Base-by-base conservation (phyloP, 2,329 filamentous ascomycete species). In the Colletotrichum simmondsii region DNA sequence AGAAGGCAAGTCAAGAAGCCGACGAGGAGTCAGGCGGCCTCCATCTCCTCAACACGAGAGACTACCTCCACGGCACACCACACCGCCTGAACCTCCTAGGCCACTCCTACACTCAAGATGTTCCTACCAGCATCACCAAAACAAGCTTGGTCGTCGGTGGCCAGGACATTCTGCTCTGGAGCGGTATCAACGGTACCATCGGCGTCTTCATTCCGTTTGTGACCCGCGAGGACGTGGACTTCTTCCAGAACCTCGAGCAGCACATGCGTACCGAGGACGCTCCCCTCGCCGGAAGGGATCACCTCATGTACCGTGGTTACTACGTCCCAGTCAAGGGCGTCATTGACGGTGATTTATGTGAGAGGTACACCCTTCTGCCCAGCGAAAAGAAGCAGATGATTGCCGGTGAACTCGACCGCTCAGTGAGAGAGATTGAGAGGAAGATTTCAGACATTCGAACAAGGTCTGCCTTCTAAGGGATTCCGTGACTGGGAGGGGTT, bases 321-420 rank as follows among this genome's bases (percentile, higher is more conserved):
- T 99, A 98, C 81, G 95, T 94, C 7, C 97, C 97, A 0, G 95
- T 97, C 54, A 99, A 99, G 87, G 95, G 95, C 10, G 92, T 97
- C 32, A 98, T 99, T 78, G 97, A 99, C 83, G 97, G 97, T 32
- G 97, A 99, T 84, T 86, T 99, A 53, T 98, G 97, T 78, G 97
- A 99, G 87, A 90, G 95, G 77, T 99, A 95, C 83, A 91, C 95
- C 71, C 85, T 97, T 72, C 87, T 99, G 73, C 89, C 93, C 30
- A 93, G 92, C 77, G 96, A 98, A 78, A 95, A 94, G 87, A 98
- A 98, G 87, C 92, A 95, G 83, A 95, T 95, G 90, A 97, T 99
- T 85, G 96, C 96, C 2, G 95, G 90, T 63, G 96, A 98, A 83
- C 83, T 98, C 77, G 97, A 98, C 83, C 92, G 97, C 71, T 96